A percentile compares a stretch with the other conserved stretches of the same genome.
phyloP scores from a whole-genome alignment of 371 early-diverging fungal species.

The Dichotomocladium elegans region DNA sequence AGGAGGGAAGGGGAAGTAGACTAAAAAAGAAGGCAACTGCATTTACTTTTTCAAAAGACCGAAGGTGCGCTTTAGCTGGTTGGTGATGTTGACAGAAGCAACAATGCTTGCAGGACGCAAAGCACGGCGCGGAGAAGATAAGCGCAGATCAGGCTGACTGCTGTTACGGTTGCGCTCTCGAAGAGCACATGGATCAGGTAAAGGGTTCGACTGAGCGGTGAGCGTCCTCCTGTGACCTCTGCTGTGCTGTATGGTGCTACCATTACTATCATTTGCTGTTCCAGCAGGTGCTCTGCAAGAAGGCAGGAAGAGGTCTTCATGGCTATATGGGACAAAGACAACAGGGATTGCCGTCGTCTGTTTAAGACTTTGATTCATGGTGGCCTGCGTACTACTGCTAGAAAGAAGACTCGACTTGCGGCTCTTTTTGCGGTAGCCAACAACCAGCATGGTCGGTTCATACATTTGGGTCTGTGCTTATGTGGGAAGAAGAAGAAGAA shows the following conservation, averaged over 20 bases:
- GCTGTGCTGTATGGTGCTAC: neutral
- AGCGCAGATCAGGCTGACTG: no score
- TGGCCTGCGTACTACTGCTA: neutral
- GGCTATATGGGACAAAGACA: slow-evolving; percentile 6
- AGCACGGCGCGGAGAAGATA: no score
- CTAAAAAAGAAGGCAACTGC: no score
- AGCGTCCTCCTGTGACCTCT: slow-evolving; percentile 1
- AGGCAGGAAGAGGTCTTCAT: neutral
- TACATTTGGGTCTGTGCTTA: slow-evolving; percentile 11
- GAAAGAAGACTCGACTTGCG: neutral
- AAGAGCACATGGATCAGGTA: no score
- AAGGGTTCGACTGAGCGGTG: neutral
- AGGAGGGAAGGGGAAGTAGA: no score
- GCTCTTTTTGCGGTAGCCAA: slow-evolving; percentile 5
- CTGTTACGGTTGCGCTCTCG: no score
- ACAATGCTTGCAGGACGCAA: no score
- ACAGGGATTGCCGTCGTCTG: slow-evolving; percentile 5
- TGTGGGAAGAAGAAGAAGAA: neutral
- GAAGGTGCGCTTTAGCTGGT: no score
- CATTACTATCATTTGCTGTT: neutral
- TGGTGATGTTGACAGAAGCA: no score
- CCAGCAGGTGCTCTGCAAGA: neutral
- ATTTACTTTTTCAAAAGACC: no score
- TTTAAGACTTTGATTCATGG: slow-evolving; percentile 7
- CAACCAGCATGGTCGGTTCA: slow-evolving; percentile 11